These are phyloP conservation scores for Dipteronia dyeriana DNA, from an alignment of 345 rosid genomes.

Conservation along the genomic window DNA sequence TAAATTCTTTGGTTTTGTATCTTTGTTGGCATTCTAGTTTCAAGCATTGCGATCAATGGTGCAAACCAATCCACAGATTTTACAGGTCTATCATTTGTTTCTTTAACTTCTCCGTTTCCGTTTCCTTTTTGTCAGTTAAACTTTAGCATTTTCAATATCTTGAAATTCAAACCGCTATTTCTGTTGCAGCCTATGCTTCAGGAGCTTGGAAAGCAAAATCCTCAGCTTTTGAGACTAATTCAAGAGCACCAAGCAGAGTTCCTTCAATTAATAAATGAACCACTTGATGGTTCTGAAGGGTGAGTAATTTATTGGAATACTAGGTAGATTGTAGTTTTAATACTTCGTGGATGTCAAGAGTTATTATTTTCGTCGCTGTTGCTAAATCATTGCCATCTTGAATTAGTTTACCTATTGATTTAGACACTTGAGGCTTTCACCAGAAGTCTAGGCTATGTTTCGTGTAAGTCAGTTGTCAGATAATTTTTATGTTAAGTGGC, in stretches of 20 bases:
- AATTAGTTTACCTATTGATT: background rate
- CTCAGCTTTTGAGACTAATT: constrained; percentile 84
- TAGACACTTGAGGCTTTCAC: background rate
- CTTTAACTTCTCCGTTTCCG: background rate
- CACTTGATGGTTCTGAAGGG: constrained; percentile 92
- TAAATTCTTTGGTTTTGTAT: background rate
- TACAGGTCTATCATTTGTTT: constrained; percentile 54
- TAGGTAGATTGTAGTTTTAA: background rate
- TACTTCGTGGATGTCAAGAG: background rate
- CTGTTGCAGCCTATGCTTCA: constrained; percentile 93
- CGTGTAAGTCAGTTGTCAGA: background rate
- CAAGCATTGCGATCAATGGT: constrained; percentile 94
- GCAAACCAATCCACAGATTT: constrained; percentile 93
- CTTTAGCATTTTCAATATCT: constrained; percentile 2
- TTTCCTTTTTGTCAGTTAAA: background rate
- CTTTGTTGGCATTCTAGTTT: constrained; percentile 50
- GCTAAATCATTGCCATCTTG: background rate
- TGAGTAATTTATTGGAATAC: constrained; percentile 33
- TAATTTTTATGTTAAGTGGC: background rate
- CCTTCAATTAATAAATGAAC: constrained; percentile 93
- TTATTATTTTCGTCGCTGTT: background rate
- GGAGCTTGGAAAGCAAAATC: constrained; percentile 98
- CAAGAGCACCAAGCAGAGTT: constrained; percentile 95
- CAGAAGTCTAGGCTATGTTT: background rate
- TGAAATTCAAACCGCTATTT: constrained; percentile 22